phyloP scores from a whole-genome alignment of 2,329 filamentous ascomycete genomes.

The Phoma sp. region DNA sequence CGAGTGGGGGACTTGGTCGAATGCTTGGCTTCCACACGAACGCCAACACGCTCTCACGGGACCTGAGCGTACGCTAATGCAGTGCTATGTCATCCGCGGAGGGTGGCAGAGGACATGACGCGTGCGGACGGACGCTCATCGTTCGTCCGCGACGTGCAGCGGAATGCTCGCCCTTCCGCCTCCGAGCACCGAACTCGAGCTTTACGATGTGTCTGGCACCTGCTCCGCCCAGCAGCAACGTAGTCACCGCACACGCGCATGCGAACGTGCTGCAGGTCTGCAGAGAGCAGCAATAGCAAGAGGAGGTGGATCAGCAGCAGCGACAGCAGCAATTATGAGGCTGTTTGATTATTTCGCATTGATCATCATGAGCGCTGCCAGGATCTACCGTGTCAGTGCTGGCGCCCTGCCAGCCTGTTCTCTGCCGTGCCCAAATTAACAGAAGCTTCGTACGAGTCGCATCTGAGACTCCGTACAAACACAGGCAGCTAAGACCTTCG shows the following conservation, averaged over 20 bases:
- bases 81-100: neutral
- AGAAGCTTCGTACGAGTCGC: conserved; percentile 14
- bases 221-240: neutral
- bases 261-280: neutral
- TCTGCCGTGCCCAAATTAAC: conserved; percentile 8
- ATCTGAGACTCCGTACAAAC: neutral
- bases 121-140: neutral
- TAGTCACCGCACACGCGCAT: neutral
- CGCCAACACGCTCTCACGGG: conserved; percentile 26
- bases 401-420: neutral
- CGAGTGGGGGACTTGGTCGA: conserved; percentile 3
- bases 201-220: neutral
- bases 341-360: conserved; percentile 20
- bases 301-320: too few species aligned
- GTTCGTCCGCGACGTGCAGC: conserved; percentile 18
- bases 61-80: neutral
- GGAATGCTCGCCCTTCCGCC: conserved; percentile 25
- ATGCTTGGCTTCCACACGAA: conserved; percentile 8
- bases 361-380: conserved; percentile 8
- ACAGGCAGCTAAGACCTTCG: neutral
- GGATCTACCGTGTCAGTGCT: conserved; percentile 12
- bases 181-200: conserved; percentile 14
- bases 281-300: neutral
- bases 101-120: too few species aligned
- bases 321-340: neutral